These are phyloP conservation scores for Candida taoyuanica DNA, from an alignment of 805 yeast genomes.

Conservation along the genomic window DNA sequence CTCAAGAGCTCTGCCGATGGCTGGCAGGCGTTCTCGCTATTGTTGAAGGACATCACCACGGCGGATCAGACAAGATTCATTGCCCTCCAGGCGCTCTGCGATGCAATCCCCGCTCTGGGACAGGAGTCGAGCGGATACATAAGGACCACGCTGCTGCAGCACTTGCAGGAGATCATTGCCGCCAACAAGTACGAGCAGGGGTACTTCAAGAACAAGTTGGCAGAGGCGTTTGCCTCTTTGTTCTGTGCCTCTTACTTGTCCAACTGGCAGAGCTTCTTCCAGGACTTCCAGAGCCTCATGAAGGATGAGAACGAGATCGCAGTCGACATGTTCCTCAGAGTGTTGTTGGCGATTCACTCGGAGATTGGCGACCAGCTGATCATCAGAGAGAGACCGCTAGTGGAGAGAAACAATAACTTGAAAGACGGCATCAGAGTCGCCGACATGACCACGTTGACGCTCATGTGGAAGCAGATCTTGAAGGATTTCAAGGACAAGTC, in stretches of 20 bases:
- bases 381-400: constrained; percentile 55
- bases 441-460: constrained; percentile 64
- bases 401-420: constrained; percentile 61
- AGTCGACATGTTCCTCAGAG: constrained; percentile 68
- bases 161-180: constrained; percentile 17
- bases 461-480: constrained; percentile 63
- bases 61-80: constrained; percentile 28
- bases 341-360: constrained; percentile 70
- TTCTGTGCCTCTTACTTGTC: constrained; percentile 45
- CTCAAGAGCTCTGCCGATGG: constrained; percentile 41
- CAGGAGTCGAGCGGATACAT: constrained; percentile 21
- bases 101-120: constrained; percentile 20
- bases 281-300: constrained; percentile 40
- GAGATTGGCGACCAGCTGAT: constrained; percentile 93
- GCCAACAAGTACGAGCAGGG: constrained; percentile 31
- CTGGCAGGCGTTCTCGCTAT: constrained; percentile 41
- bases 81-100: constrained; percentile 27
- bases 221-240: constrained; percentile 49
- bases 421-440: constrained; percentile 79
- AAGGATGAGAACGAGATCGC: constrained; percentile 28
- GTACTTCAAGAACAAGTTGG: constrained; percentile 50
- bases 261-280: constrained; percentile 47
- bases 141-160: constrained; percentile 22
- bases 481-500: constrained; percentile 30
- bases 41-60: constrained; percentile 30